Evolutionary conservation across 257 asterid species (phyloP), one percentile per base, ranked within the genome.

Genomic region (Lithospermum erythrorhizon): DNA sequence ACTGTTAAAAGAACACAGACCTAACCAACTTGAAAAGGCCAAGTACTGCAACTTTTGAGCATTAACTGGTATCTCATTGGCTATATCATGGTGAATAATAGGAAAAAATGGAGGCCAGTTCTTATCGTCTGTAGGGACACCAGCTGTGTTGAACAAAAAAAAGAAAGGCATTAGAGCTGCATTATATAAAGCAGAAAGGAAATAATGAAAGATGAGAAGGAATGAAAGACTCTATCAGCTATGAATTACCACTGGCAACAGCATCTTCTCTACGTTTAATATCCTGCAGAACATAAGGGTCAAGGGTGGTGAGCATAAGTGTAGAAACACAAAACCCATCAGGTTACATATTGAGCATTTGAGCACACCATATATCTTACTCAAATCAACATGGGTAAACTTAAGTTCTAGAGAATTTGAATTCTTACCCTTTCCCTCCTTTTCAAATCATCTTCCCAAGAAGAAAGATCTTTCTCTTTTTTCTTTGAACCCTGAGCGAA

Each of bases 391-490:
- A 41, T 41, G 49, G 13, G 49, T 41, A 41, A 41, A 41, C 49
- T 41, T 11, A 41, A 41, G 49, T 13, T 41, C 20, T 6, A 21
- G 35, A 6, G 20, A 61, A 8, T 22, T 23, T 41, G 15, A 23
- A 29, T 23, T 13, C 87, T 59, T 66, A 91, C 98, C 95, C 82
- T 81, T 78, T 91, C 98, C 75, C 87, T 86, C 83, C 85, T 80
- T 68, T 76, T 75, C 72, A 91, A 64, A 79, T 91, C 95, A 21
- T 89, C 90, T 76, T 91, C 95, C 98, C 98, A 88, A 57, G 63
- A 65, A 4, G 95, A 73, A 63, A 91, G 87, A 60, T 91, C 96
- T 69, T 73, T 88, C 76, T 81, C 88, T 75, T 82, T 91, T 65
- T 79, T 80, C 70, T 70, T 86, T 29, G 95, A 57, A 64, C 73